A percentile compares a stretch with the other conserved stretches of the same genome.
phyloP scores from a whole-genome alignment of 2,329 filamentous ascomycete species.

The Colletotrichum sp. region DNA sequence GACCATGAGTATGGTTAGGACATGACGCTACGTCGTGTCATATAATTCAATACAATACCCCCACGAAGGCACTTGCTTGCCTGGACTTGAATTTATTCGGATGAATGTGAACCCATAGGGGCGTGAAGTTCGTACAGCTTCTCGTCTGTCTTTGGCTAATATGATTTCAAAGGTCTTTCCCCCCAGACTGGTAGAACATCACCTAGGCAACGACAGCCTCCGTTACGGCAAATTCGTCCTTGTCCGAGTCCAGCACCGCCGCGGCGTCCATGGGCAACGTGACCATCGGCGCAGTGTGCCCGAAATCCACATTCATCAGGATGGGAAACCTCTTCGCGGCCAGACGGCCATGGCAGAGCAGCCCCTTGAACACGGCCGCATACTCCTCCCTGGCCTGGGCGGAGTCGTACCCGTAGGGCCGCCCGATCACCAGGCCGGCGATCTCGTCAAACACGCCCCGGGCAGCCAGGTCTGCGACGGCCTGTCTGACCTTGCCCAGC shows the following conservation, averaged over 20 bases:
- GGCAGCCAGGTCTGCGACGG: slow-evolving; percentile 44
- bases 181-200: neutral
- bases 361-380: slow-evolving; percentile 31
- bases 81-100: neutral
- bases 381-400: slow-evolving; percentile 31
- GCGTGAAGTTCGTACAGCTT: neutral
- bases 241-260: slow-evolving; percentile 41
- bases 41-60: slow-evolving; percentile 19
- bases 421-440: slow-evolving; percentile 44
- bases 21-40: neutral
- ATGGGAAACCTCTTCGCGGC: slow-evolving; percentile 40
- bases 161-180: neutral
- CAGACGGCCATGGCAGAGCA: slow-evolving; percentile 38
- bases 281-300: slow-evolving; percentile 46
- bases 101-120: neutral
- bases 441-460: slow-evolving; percentile 45
- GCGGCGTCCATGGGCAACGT: slow-evolving; percentile 44
- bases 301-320: slow-evolving; percentile 45
- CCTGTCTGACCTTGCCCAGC: slow-evolving; percentile 34
- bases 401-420: slow-evolving; percentile 44
- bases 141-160: neutral
- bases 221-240: slow-evolving; percentile 37
- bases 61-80: neutral
- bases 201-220: slow-evolving; percentile 22
- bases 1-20: neutral